Evolutionary conservation across 2,329 filamentous ascomycete genomes (phyloP).

Genomic region (Pseudogymnoascus sp.): DNA sequence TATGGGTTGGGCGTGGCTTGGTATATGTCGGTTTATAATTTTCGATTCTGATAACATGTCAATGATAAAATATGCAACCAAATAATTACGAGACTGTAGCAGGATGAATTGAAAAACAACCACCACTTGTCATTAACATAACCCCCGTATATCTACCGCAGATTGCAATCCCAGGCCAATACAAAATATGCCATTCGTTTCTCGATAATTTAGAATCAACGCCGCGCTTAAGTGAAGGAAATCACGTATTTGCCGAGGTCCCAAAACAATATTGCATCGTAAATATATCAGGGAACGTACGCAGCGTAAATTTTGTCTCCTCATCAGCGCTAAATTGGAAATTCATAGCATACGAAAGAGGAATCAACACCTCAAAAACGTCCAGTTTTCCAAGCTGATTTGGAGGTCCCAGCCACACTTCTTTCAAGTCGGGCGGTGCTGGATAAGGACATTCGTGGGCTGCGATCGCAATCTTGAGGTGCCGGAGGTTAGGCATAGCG

Average conservation of each 20-base stretch:
- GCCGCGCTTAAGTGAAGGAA: neutral
- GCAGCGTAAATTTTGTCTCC: neutral
- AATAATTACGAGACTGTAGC: neutral
- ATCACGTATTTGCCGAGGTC: neutral
- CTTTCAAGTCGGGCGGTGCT: neutral
- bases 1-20: neutral
- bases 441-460: constrained; percentile 4
- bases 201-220: neutral
- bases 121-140: neutral
- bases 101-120: neutral
- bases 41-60: neutral
- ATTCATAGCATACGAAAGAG: neutral
- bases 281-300: neutral
- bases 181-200: neutral
- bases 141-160: neutral
- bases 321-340: neutral
- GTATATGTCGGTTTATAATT: neutral
- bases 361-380: constrained; percentile 5
- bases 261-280: neutral
- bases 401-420: constrained; percentile 6
- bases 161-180: neutral
- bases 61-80: neutral
- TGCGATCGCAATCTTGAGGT: constrained; percentile 1
- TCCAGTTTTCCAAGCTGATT: neutral
- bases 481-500: constrained; percentile 5